Evolutionary conservation across 441 rosid species (phyloP), one percentile per base, ranked within the genome.

Genomic region (Rhodomyrtus psidioides): DNA sequence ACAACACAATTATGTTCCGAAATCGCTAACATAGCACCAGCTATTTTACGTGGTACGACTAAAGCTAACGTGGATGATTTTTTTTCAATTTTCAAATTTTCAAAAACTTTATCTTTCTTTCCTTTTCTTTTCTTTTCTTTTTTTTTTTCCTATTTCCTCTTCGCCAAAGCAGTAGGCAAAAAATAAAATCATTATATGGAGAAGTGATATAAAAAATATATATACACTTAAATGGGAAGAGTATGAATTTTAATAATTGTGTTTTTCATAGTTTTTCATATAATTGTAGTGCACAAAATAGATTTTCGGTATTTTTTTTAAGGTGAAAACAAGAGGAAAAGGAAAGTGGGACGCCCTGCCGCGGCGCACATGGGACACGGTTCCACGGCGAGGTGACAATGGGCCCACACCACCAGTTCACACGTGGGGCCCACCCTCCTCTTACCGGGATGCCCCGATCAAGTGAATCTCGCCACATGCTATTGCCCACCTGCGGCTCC

Each of bases 291-390:
- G 75, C 44, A 9, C 2, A 62, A 62, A 62, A 12, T 24, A 76
- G 49, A 19, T 62, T 26, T 24, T 8, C 7, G 75, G 75, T 30
- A 62, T 30, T 19, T 65, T 34, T 34, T 55, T n/a, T 46, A 9
- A 62, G 57, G 30, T 3, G 42, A 58, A 21, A 34, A 42, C 21
- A 58, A 24, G 44, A 19, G 53, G 1, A 42, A n/a, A 7, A 51
- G 88, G 70, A 46, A 27, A 90, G 91, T 88, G 93, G 91, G 90
- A 88, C 87, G 86, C 89, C 87, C 92, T 83, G 90, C 89, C 88
- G 87, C 93, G 91, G 89, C 88, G 91, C 93, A 93, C 93, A 91
- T 91, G 94, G 93, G 87, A 86, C 83, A 79, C 91, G 91, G 91
- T 51, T 51, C 53, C 53, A 51, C 53, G 53, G 53, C 53, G 53